These are phyloP conservation scores for Neurospora sp. DNA, from an alignment of 495 filamentous ascomycete species.

Conservation along the genomic window DNA sequence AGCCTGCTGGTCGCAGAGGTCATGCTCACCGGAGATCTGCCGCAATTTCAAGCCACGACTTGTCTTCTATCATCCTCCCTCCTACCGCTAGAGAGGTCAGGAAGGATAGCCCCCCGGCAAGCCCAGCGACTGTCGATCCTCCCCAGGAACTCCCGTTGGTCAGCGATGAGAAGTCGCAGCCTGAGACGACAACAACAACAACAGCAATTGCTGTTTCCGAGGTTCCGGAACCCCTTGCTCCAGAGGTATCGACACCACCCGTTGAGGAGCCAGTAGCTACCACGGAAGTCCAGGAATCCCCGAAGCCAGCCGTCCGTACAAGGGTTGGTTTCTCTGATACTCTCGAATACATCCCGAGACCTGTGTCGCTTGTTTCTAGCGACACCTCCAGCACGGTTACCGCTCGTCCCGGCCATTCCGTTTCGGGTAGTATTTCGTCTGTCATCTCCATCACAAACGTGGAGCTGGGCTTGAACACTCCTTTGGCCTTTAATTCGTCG, in stretches of 20 bases:
- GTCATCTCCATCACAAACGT: slow-evolving; percentile 39
- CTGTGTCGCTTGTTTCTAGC: slow-evolving; percentile 61
- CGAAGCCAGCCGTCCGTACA: slow-evolving; percentile 31
- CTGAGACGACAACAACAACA: slow-evolving; percentile 1
- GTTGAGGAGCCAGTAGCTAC: not conserved
- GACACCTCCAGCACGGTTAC: slow-evolving; percentile 61
- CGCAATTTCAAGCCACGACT: slow-evolving; percentile 75
- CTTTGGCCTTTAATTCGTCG: slow-evolving; percentile 16
- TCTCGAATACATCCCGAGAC: slow-evolving; percentile 60
- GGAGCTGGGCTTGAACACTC: slow-evolving; percentile 27
- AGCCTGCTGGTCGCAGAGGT: slow-evolving; percentile 46
- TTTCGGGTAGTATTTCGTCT: slow-evolving; percentile 54
- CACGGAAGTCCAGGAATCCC: slow-evolving; percentile 20
- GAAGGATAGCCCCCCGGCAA: slow-evolving; percentile 56
- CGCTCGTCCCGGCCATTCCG: slow-evolving; percentile 49
- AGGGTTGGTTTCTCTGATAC: slow-evolving; percentile 51
- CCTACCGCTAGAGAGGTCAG: slow-evolving; percentile 37
- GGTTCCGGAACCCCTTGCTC: not conserved
- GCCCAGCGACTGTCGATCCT: slow-evolving; percentile 44
- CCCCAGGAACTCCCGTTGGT: slow-evolving; percentile 29
- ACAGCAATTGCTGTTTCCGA: not conserved
- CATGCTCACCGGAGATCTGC: slow-evolving; percentile 82
- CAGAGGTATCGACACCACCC: not conserved
- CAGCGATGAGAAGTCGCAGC: slow-evolving; percentile 8
- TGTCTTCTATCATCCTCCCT: slow-evolving; percentile 57